Evolutionary conservation across 2,329 filamentous ascomycete species (phyloP), one percentile per base, ranked within the genome.

Genomic region (Nectriaceae sp.): DNA sequence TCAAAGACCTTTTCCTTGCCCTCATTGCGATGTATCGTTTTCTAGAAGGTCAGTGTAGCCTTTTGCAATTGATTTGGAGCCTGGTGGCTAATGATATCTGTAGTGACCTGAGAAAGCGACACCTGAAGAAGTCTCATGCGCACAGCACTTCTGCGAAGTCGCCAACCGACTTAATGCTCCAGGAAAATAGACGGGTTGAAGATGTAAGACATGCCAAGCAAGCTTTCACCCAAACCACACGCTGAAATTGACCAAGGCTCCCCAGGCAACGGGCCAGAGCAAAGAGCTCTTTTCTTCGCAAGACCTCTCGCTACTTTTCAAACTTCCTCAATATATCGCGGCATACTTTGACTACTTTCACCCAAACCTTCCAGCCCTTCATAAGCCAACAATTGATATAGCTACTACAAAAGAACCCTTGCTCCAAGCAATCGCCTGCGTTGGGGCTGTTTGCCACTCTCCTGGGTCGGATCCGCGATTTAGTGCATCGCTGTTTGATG

Each of bases 21-120:
- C 49, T 13, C 46, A 51, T 29, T 51, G 49, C 21, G 49, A 51
- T 19, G 49, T 48, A 13, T 47, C 49, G n/a, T 51, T 51, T 33
- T 51, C 49, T 3, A 44, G 49, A 24, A 51, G 49, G 49, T 51
- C n/a, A 45, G 36, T 36, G 2, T 3, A n/a, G n/a, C n/a, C n/a
- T n/a, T n/a, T n/a, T n/a, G n/a, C n/a, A n/a, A n/a, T n/a, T n/a
- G n/a, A n/a, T n/a, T n/a, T n/a, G n/a, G n/a, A n/a, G n/a, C n/a
- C n/a, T n/a, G n/a, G n/a, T n/a, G n/a, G n/a, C n/a, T 44, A 21
- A 37, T 47, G 2, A 45, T 20, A 1, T 13, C 6, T 4, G 4
- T 20, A 50, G 49, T 11, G 49, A 51, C 21, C 22, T 51, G 21
- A 48, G 49, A 29, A 51, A 51, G 31, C 44, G 49, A 26, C 49